A percentile compares a stretch with the other conserved stretches of the same genome.
phyloP scores from a whole-genome alignment of 768 basidiomycete species.

The Basidioascus undulatus region DNA sequence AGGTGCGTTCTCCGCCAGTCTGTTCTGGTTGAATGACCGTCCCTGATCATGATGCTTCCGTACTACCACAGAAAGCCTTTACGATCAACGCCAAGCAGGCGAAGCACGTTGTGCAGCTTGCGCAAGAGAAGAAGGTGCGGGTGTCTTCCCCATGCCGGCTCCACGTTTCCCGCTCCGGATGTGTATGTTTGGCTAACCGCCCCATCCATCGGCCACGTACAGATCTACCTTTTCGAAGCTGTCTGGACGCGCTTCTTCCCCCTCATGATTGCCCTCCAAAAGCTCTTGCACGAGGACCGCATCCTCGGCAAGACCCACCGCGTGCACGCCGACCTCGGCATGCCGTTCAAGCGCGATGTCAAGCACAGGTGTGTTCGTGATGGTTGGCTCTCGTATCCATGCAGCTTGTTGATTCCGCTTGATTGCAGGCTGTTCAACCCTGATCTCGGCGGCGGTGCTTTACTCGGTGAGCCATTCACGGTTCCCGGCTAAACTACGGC shows the following conservation, averaged over 20 bases:
- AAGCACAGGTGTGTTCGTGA: no score
- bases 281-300: conserved; percentile 4
- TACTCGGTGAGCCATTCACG: no score
- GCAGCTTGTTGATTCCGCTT: no score
- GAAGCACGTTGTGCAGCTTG: conserved; percentile 5
- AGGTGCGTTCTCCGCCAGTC: conserved; percentile 1
- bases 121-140: conserved; percentile 1
- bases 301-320: conserved; percentile 7
- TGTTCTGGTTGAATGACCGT: neutral
- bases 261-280: conserved; percentile 1
- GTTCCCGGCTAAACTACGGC: no score
- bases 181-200: no score
- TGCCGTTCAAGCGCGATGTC: neutral
- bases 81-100: conserved; percentile 10
- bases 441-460: conserved; percentile 10
- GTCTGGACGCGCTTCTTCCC: conserved; percentile 14
- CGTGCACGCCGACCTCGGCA: conserved; percentile 9
- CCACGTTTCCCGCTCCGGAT: no score
- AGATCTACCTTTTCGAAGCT: conserved; percentile 9
- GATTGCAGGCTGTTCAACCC: conserved; percentile 10
- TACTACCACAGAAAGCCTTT: conserved; percentile 7
- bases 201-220: no score
- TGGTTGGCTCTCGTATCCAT: no score
- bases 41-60: neutral
- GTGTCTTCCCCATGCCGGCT: neutral